Base-by-base conservation (phyloP, 2,329 filamentous ascomycete genomes). In the Fusarium transvaalense region DNA sequence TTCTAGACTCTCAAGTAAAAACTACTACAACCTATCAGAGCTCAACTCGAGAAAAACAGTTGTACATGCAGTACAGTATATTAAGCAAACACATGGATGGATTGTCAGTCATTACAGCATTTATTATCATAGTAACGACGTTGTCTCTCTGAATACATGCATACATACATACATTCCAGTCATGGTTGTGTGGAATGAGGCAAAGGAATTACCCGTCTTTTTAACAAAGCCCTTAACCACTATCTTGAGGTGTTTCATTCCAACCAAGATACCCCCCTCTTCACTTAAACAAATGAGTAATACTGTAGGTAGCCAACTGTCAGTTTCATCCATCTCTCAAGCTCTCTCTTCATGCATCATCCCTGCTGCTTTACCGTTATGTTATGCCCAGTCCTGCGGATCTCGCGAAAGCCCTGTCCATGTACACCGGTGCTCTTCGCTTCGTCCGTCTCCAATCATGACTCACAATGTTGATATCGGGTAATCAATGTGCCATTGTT, bases 171-270 rank as follows among this genome's bases (percentile, higher is more conserved):
- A 35, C 64, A 54, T 48, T 67, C 52, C 59, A 47, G 32, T 25
- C 23, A 23, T 27, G 50, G 15, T 13, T 7, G 21, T 19, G 38
- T 61, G 59, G 59, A 62, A 63, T 67, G 62, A 50, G 46, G 32
- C 19, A 47, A 51, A 29, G 13, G 12, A 45, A 45, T 19, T 21
- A 35, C 19, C 31, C 21, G 37, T 41, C 41, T 53, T 68, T 65
- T 38, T 27, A 13, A 25, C 27, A 29, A 37, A 54, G 29, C 53
- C 43, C 27, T 34, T 34, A 45, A 37, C 27, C 17, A 19, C 46
- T 29, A 17, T 48, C 50, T 46, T 25, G 25, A 35, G 42, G 17
- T 38, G 52, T 41, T 48, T 51, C 66, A 66, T 69, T 66, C 65
- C 62, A 66, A 15, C 32, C 23, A 32, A 32, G 25, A 54, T 37